A percentile compares a stretch with the other conserved stretches of the same genome.
Conservation (phyloP, 2,329 filamentous ascomycete genomes). For the Alternaria triticimaculans region DNA sequence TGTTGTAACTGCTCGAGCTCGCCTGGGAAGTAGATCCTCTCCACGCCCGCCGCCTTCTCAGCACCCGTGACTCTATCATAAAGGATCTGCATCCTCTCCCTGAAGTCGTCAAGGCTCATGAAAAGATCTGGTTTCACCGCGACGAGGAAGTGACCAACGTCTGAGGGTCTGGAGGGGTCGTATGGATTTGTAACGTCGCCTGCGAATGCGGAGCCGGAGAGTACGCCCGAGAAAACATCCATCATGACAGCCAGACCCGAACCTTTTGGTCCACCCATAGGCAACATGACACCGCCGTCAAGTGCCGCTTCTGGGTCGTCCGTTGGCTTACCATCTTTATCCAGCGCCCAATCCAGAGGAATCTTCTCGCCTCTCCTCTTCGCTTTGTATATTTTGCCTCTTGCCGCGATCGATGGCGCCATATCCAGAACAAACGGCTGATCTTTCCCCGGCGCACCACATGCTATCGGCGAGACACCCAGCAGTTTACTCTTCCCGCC, state of each 20-base stretch:
- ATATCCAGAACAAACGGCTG: constrained; percentile 75
- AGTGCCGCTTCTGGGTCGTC: constrained; percentile 75
- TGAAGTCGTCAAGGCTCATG: constrained; percentile 73
- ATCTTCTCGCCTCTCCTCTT: constrained; percentile 71
- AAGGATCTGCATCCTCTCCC: constrained; percentile 65
- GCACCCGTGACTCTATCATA: constrained; percentile 60
- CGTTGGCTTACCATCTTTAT: constrained; percentile 70
- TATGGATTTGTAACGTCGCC: constrained; percentile 80
- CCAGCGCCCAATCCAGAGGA: constrained; percentile 75
- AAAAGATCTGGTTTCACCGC: constrained; percentile 75
- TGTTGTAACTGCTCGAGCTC: constrained; percentile 15
- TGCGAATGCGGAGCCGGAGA: constrained; percentile 80
- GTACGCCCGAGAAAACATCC: constrained; percentile 83
- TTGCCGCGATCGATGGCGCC: constrained; percentile 71
- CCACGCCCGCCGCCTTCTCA: constrained; percentile 61
- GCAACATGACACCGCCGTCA: constrained; percentile 72
- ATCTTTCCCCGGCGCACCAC: constrained; percentile 70
- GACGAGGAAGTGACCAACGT: constrained; percentile 75
- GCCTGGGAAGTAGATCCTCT: constrained; percentile 64
- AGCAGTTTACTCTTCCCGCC: constrained; percentile 72
- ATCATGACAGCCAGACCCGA: constrained; percentile 82
- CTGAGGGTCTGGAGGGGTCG: constrained; percentile 69
- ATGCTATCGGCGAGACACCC: constrained; percentile 76
- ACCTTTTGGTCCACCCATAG: constrained; percentile 85
- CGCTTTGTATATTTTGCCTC: constrained; percentile 76